These are phyloP conservation scores for Exophiala calicioides DNA, from an alignment of 2,329 filamentous ascomycete species.

Conservation along the genomic window DNA sequence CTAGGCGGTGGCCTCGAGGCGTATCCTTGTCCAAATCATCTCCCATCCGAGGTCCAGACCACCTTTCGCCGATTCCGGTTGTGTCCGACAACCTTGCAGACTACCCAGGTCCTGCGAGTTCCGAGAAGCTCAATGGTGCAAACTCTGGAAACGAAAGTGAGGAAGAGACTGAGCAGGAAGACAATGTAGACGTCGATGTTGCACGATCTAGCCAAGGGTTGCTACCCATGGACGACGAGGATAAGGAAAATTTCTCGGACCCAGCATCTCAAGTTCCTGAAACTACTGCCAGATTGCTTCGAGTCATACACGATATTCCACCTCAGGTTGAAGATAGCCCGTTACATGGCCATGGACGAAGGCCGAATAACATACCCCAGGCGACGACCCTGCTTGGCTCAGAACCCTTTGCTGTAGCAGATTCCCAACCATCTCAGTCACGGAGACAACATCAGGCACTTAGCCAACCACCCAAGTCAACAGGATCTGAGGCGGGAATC, in stretches of 20 bases:
- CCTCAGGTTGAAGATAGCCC: conserved; percentile 24
- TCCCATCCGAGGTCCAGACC: conserved; percentile 10
- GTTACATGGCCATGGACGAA: conserved; percentile 13
- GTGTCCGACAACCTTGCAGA: neutral
- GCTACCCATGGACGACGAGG: conserved; percentile 42
- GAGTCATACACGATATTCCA: conserved; percentile 7
- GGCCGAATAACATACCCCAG: neutral
- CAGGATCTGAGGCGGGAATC: conserved; percentile 9
- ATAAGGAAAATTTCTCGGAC: conserved; percentile 49
- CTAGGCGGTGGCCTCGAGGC: conserved; percentile 5
- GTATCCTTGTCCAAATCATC: conserved; percentile 19
- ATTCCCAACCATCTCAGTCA: conserved; percentile 27
- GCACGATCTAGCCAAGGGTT: conserved; percentile 34
- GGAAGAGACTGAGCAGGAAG: conserved; percentile 51
- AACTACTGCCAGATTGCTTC: conserved; percentile 32
- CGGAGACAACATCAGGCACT: neutral
- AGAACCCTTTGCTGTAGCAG: conserved; percentile 23
- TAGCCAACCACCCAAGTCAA: conserved; percentile 9
- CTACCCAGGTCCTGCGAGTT: neutral
- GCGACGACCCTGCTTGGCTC: conserved; percentile 9
- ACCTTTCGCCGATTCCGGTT: neutral
- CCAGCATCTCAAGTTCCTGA: conserved; percentile 33
- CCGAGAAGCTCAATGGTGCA: neutral
- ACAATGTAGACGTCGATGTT: conserved; percentile 36
- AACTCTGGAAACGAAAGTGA: conserved; percentile 37